These are phyloP conservation scores for Volvariella volvacea DNA, from an alignment of 1,284 basidiomycete species.

Conservation along the genomic window DNA sequence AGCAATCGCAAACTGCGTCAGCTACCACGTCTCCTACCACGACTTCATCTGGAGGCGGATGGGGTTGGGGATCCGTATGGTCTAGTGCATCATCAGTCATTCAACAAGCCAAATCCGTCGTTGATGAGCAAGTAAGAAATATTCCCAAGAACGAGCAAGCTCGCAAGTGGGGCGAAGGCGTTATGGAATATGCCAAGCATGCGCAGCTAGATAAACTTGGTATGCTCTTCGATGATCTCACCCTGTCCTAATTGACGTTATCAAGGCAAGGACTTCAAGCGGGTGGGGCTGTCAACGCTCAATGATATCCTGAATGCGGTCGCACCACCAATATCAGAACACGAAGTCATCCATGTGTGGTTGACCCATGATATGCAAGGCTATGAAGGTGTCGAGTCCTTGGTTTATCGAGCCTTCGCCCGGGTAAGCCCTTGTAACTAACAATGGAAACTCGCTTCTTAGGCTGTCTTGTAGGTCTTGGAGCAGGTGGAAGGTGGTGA, in stretches of 20 bases:
- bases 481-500: constrained; percentile 94
- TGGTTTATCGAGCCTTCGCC: constrained; percentile 85
- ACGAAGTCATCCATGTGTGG: constrained; percentile 96
- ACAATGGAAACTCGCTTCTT: constrained; percentile 1
- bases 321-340: constrained; percentile 95
- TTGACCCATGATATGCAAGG: constrained; percentile 95
- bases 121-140: constrained; percentile 85
- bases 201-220: constrained; percentile 84
- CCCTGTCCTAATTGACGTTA: constrained; percentile 6
- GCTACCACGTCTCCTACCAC: constrained; percentile 1
- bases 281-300: constrained; percentile 80
- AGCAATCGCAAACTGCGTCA: neutral
- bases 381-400: constrained; percentile 91
- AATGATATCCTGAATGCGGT: constrained; percentile 93
- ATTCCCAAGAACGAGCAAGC: constrained; percentile 78
- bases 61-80: constrained; percentile 88
- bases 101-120: constrained; percentile 80
- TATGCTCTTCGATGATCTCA: constrained; percentile 19
- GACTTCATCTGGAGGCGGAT: constrained; percentile 28
- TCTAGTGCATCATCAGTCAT: constrained; percentile 79
- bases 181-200: constrained; percentile 62
- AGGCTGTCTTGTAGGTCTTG: constrained; percentile 53
- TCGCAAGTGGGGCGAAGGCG: constrained; percentile 67
- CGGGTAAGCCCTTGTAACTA: constrained; percentile 43
- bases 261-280: constrained; percentile 80